phyloP scores from a whole-genome alignment of 169 alveolate species.

The Neospora caninum region DNA sequence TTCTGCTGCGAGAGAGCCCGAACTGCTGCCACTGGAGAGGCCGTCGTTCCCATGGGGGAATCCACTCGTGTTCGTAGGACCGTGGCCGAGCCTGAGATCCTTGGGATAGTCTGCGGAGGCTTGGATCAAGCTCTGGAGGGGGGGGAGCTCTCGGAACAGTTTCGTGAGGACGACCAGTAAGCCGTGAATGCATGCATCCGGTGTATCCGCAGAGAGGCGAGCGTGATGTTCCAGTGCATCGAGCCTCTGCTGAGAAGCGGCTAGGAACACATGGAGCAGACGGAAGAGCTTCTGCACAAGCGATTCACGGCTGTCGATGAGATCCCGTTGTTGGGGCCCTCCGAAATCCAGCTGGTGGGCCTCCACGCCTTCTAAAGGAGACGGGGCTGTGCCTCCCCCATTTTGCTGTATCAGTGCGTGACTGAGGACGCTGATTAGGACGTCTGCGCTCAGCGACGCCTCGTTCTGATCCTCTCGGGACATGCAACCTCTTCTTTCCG shows the following conservation, averaged over 20 bases:
- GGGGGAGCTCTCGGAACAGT: slow-evolving; percentile 13
- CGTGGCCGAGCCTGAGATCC: background rate
- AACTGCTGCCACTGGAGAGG: background rate
- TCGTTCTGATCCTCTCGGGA: background rate
- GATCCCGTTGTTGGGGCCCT: background rate
- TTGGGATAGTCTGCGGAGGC: background rate
- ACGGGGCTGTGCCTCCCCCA: background rate
- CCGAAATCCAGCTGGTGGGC: background rate
- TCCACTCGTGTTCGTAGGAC: background rate
- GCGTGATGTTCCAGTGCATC: slow-evolving; percentile 7
- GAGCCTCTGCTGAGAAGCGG: background rate
- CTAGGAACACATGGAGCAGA: background rate
- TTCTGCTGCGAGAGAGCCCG: background rate
- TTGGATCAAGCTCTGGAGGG: background rate
- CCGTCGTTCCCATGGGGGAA: background rate
- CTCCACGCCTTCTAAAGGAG: background rate
- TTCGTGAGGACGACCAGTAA: slow-evolving; percentile 4
- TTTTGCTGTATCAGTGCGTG: background rate
- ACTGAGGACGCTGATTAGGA: background rate
- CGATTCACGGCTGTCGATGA: background rate
- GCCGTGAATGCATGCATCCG: slow-evolving; percentile 39
- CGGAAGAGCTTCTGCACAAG: background rate
- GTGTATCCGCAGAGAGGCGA: background rate
- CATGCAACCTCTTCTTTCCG: background rate
- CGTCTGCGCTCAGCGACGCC: background rate